Conservation (phyloP, 192 early-diverging fungal genomes). For the Podochytrium sp. region DNA sequence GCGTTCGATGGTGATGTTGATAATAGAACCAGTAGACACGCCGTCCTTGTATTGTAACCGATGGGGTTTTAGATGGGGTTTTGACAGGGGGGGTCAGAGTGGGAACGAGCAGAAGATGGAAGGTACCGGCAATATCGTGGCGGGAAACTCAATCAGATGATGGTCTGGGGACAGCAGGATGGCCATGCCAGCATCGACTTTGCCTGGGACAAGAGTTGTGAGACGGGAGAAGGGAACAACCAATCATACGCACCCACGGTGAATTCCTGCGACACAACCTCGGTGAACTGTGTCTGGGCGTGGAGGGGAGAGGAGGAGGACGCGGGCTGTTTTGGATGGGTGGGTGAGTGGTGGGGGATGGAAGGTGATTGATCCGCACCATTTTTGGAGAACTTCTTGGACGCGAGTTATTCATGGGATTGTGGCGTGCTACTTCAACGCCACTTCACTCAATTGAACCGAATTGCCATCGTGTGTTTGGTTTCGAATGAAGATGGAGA, state of each 20-base stretch:
- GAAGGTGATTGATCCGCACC: no score
- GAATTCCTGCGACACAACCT: constrained; percentile 36
- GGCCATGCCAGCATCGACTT: constrained; percentile 81
- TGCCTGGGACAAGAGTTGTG: constrained; percentile 26
- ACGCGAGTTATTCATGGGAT: no score
- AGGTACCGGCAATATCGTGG: constrained; percentile 86
- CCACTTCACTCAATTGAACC: no score
- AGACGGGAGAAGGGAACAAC: not conserved
- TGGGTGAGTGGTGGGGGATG: no score
- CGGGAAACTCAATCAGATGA: constrained; percentile 98
- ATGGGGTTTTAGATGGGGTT: not conserved
- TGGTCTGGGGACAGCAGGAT: constrained; percentile 96
- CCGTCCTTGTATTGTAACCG: constrained; percentile 54
- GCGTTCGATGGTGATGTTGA: constrained; percentile 93
- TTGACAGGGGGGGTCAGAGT: no score
- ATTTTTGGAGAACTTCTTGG: no score
- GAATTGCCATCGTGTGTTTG: no score
- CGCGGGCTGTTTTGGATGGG: no score
- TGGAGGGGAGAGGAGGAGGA: not conserved
- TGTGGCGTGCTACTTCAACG: no score
- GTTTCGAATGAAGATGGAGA: no score
- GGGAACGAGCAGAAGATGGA: not conserved
- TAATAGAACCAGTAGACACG: constrained; percentile 90
- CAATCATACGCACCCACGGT: constrained; percentile 23
- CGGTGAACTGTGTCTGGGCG: constrained; percentile 16